Evolutionary conservation across 2,329 filamentous ascomycete genomes (phyloP), one percentile per base, ranked within the genome.

Genomic region (Trichoderma asperellum): DNA sequence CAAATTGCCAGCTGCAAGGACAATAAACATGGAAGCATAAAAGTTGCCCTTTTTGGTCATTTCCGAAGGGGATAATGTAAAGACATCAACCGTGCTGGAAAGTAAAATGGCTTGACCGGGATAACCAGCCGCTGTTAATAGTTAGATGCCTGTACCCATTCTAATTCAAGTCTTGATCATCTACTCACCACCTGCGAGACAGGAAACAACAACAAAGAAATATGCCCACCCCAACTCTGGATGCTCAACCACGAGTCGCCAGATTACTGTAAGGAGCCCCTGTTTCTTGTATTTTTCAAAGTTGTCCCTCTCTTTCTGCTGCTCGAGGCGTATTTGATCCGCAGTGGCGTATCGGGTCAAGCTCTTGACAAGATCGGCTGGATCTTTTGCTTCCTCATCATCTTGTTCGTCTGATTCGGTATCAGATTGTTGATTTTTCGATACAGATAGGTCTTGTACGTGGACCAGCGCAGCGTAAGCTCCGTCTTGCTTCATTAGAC

Each of bases 11-110:
- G 79, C 77, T 3, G 85, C 84, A 47, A 86, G 73, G 1, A 86
- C 79, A 56, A 86, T 82, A 71, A 88, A 88, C 85, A 88, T 87
- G 63, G 82, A 77, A 0, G 85, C 82, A 76, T 81, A 87, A 72
- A 87, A 87, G 73, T 88, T 81, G 10, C 84, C 86, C 0, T 74
- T 74, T 2, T 76, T 70, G 6, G 74, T 75, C 77, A 81, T 79
- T 4, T 71, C 75, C 1, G 77, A 72, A 2, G 77, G 76, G 5
- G 74, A 72, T 2, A 79, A 69, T 2, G 75, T 78, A 68, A 84
- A 84, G 7, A 83, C 80, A 6, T 82, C 77, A 57, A 83, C 79
- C 16, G 82, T 77, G 57, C 77, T 77, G 12, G 79, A 79, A 40
- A 84, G 74, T 11, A 85, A 71, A 64, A 85, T 75, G 2, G 83